phyloP scores from a whole-genome alignment of 1,284 basidiomycete species.

The Neonothopanus nambi region DNA sequence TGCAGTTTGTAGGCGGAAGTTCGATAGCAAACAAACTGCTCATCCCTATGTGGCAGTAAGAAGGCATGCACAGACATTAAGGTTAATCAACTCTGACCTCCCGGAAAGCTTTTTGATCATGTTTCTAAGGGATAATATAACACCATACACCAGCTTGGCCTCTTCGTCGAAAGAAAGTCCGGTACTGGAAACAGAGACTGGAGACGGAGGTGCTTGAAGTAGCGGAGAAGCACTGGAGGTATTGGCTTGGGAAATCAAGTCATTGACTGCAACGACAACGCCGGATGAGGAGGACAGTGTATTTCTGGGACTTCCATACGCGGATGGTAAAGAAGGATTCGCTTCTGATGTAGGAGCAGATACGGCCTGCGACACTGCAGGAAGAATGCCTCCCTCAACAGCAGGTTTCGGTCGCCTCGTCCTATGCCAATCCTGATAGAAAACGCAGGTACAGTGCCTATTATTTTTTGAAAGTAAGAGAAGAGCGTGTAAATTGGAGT shows the following conservation, averaged over 20 bases:
- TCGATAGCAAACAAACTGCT: conserved; percentile 88
- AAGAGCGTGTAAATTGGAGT: too few species aligned
- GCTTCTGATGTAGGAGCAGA: conserved; percentile 36
- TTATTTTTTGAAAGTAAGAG: too few species aligned
- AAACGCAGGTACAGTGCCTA: conserved; percentile 89
- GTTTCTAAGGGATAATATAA: conserved; percentile 88
- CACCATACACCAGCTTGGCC: conserved; percentile 96
- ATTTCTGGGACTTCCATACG: conserved; percentile 58
- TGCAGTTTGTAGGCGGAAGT: conserved; percentile 95
- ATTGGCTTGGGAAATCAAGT: conserved; percentile 40
- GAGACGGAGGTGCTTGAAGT: conserved; percentile 34
- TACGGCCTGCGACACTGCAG: conserved; percentile 72
- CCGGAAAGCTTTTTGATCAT: conserved; percentile 95
- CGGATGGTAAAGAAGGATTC: conserved; percentile 32
- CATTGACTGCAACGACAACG: conserved; percentile 66
- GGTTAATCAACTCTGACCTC: conserved; percentile 48
- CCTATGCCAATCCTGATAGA: conserved; percentile 94
- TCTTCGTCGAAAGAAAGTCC: conserved; percentile 94
- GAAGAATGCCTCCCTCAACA: conserved; percentile 67
- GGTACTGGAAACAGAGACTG: conserved; percentile 35
- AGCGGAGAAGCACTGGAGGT: conserved; percentile 36
- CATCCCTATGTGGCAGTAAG: conserved; percentile 60
- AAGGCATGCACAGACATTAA: conserved; percentile 4
- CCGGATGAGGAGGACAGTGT: conserved; percentile 63
- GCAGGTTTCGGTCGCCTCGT: conserved; percentile 73